A percentile compares a stretch with the other conserved stretches of the same genome.
Evolutionary conservation across 2,329 filamentous ascomycete genomes (phyloP).

Genomic region (Cordyceps tenuipes): DNA sequence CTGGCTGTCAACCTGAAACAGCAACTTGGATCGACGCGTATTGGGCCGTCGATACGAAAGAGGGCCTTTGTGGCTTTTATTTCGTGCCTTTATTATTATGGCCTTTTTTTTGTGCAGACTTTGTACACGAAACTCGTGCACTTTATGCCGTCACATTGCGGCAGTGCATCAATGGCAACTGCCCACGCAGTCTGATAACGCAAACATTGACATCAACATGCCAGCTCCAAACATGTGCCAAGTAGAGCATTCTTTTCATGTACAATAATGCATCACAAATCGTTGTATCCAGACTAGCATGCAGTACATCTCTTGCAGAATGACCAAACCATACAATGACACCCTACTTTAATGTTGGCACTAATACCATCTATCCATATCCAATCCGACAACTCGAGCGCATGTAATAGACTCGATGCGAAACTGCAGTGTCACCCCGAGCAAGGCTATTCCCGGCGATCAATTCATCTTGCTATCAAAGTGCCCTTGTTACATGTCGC

Average conservation of each 20-base stretch:
- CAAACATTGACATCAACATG: neutral
- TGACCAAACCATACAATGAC: neutral
- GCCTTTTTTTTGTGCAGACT: neutral
- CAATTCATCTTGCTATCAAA: neutral
- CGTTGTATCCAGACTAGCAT: neutral
- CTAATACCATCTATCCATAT: neutral
- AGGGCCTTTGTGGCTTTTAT: neutral
- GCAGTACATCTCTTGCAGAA: neutral
- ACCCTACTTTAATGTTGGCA: neutral
- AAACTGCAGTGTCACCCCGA: neutral
- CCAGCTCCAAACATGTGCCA: neutral
- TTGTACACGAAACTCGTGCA: neutral
- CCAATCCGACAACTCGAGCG: neutral
- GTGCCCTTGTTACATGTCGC: neutral
- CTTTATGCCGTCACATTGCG: neutral
- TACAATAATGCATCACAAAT: neutral
- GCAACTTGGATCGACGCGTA: neutral
- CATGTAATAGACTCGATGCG: neutral
- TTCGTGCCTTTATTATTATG: neutral
- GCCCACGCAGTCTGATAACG: neutral
- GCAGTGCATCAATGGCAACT: neutral
- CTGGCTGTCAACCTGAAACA: conserved; percentile 3
- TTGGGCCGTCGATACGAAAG: neutral
- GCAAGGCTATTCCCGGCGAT: neutral
- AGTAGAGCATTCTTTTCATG: neutral